These are phyloP conservation scores for Fraxinus anomala DNA, from an alignment of 257 asterid species.

Conservation along the genomic window DNA sequence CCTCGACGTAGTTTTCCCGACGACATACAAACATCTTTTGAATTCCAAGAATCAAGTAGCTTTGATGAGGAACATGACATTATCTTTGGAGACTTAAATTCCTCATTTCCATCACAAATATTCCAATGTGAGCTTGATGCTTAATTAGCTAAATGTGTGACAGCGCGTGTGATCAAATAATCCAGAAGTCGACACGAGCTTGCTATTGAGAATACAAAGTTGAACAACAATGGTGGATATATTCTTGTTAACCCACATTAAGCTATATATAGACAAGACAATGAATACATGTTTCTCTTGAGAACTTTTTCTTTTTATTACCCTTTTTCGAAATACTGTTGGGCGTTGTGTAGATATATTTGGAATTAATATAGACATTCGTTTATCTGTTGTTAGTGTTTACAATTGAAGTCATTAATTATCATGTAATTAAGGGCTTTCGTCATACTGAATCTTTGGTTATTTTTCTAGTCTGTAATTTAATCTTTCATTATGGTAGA, in stretches of 20 bases:
- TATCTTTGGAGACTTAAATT: constrained; percentile 57
- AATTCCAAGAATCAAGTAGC: constrained; percentile 63
- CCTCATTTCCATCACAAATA: constrained; percentile 50
- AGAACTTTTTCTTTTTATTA: background rate
- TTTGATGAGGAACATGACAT: constrained; percentile 65
- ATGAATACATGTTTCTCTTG: background rate
- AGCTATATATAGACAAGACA: background rate
- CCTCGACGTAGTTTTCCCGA: constrained; percentile 80
- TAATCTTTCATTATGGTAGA: too few relatives aligned
- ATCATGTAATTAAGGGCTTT: background rate
- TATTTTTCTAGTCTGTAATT: too few relatives aligned
- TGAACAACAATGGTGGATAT: background rate
- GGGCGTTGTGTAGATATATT: constrained; percentile 12
- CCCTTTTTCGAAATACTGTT: constrained; percentile 1
- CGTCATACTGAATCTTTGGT: background rate
- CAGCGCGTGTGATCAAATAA: background rate
- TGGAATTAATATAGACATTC: background rate
- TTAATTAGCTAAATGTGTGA: background rate
- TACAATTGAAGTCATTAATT: background rate
- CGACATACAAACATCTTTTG: constrained; percentile 86
- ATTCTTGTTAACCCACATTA: background rate
- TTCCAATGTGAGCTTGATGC: constrained; percentile 66
- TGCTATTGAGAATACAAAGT: background rate
- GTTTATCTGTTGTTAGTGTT: background rate
- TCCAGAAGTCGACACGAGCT: background rate